Evolutionary conservation across 2,329 filamentous ascomycete genomes (phyloP).

Genomic region (Botryotinia narcissicola): DNA sequence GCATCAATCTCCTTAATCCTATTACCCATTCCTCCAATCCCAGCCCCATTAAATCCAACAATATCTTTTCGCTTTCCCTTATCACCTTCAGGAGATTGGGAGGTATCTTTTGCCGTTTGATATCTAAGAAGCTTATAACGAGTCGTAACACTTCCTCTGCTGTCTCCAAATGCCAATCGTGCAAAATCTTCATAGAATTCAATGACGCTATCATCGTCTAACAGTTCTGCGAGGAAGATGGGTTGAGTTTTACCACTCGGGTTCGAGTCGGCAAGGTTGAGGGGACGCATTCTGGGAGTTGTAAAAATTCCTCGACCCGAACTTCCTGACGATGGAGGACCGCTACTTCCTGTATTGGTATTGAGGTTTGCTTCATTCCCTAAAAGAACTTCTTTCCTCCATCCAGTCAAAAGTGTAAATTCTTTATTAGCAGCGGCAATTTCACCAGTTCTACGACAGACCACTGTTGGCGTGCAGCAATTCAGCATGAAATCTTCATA

Average conservation of each 20-base stretch:
- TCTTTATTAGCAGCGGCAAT: slow-evolving; percentile 96
- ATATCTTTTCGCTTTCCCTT: slow-evolving; percentile 25
- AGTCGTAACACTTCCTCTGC: slow-evolving; percentile 77
- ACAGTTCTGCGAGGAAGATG: slow-evolving; percentile 85
- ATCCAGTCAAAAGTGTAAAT: slow-evolving; percentile 92
- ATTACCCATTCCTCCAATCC: slow-evolving; percentile 46
- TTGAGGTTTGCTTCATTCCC: slow-evolving; percentile 87
- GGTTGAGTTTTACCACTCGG: slow-evolving; percentile 59
- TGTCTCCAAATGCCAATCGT: slow-evolving; percentile 87
- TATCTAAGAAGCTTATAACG: slow-evolving; percentile 89
- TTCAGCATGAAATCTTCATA: slow-evolving; percentile 91
- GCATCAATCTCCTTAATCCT: slow-evolving; percentile 63
- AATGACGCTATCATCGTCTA: slow-evolving; percentile 90
- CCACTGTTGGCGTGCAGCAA: slow-evolving; percentile 85
- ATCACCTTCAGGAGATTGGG: slow-evolving; percentile 25
- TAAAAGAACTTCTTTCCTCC: slow-evolving; percentile 84
- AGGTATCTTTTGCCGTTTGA: slow-evolving; percentile 62
- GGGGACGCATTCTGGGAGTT: slow-evolving; percentile 52
- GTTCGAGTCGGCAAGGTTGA: slow-evolving; percentile 43
- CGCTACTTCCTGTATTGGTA: slow-evolving; percentile 58
- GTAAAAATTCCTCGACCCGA: slow-evolving; percentile 45
- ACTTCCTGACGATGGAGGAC: slow-evolving; percentile 29
- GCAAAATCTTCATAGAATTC: slow-evolving; percentile 97
- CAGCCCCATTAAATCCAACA: slow-evolving; percentile 22
- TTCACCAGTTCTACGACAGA: slow-evolving; percentile 88